These are phyloP conservation scores for Fusarium sp. DNA, from an alignment of 2,329 filamentous ascomycete species.

Conservation along the genomic window DNA sequence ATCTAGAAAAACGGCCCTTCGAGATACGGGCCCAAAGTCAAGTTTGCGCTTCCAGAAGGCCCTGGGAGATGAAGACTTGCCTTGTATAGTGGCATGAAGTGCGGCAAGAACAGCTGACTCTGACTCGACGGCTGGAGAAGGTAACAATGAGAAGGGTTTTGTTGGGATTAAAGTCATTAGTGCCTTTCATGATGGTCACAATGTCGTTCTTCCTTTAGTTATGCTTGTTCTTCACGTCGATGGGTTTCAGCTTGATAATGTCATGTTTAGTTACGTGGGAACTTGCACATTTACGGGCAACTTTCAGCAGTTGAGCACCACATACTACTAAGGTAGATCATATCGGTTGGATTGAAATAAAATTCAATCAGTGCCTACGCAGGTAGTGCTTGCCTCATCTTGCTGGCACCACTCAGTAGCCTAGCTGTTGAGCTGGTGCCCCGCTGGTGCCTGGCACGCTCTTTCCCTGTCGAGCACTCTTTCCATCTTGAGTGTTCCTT, in stretches of 20 bases:
- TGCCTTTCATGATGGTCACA: not conserved
- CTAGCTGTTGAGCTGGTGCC: not conserved
- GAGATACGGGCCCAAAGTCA: not conserved
- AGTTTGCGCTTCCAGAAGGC: not conserved
- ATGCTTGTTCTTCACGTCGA: not conserved
- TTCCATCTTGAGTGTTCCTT: not conserved
- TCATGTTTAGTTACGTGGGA: not conserved
- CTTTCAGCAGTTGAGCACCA: not conserved
- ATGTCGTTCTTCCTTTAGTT: not conserved
- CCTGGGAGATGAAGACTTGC: not conserved
- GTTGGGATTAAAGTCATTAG: not conserved
- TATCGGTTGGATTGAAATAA: not conserved
- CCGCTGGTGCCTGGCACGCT: not conserved
- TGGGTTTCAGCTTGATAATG: not conserved
- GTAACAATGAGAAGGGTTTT: rapidly evolving
- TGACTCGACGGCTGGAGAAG: not conserved
- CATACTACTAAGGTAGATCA: not conserved
- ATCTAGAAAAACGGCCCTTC: not conserved
- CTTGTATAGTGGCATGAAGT: not conserved
- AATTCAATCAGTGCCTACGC: not conserved
- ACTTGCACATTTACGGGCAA: not conserved
- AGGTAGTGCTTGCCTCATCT: not conserved
- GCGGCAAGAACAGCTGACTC: not conserved
- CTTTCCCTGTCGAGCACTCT: not conserved
- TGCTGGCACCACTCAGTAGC: not conserved